Conservation (phyloP, 116 monocot genomes). For the Iris pallida region DNA sequence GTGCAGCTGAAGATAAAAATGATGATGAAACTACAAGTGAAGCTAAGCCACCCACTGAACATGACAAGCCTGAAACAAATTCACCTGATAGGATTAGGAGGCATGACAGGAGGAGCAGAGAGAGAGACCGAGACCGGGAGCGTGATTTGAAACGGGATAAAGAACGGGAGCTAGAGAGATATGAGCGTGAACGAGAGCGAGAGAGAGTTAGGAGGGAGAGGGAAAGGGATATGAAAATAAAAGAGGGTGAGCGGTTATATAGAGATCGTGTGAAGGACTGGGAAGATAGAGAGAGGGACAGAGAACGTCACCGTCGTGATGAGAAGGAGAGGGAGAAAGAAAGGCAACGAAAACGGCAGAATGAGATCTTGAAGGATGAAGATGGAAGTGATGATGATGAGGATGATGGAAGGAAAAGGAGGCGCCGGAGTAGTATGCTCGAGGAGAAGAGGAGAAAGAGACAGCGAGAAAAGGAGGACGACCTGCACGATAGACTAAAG, state of each 20-base stretch:
- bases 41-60: constrained; percentile 42
- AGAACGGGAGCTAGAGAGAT: constrained; percentile 82
- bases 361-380: constrained; percentile 75
- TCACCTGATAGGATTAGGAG: constrained; percentile 59
- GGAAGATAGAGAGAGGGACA: constrained; percentile 93
- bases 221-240: constrained; percentile 66
- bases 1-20: constrained; percentile 60
- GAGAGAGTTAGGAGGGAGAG: constrained; percentile 85
- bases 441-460: constrained; percentile 91
- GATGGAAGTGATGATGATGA: constrained; percentile 94
- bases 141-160: constrained; percentile 77
- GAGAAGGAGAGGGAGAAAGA: constrained; percentile 87
- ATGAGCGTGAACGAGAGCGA: constrained; percentile 77
- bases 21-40: constrained; percentile 74
- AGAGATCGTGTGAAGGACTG: constrained; percentile 87
- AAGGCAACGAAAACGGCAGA: constrained; percentile 64
- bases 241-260: constrained; percentile 72
- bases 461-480: constrained; percentile 82
- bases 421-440: constrained; percentile 47
- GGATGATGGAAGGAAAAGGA: constrained; percentile 77
- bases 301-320: constrained; percentile 57
- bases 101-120: constrained; percentile 58
- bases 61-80: constrained; percentile 49
- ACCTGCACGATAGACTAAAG: constrained; percentile 58
- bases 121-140: constrained; percentile 69